phyloP scores from a whole-genome alignment of 805 yeast genomes.

The Ogataea pignaliae region DNA sequence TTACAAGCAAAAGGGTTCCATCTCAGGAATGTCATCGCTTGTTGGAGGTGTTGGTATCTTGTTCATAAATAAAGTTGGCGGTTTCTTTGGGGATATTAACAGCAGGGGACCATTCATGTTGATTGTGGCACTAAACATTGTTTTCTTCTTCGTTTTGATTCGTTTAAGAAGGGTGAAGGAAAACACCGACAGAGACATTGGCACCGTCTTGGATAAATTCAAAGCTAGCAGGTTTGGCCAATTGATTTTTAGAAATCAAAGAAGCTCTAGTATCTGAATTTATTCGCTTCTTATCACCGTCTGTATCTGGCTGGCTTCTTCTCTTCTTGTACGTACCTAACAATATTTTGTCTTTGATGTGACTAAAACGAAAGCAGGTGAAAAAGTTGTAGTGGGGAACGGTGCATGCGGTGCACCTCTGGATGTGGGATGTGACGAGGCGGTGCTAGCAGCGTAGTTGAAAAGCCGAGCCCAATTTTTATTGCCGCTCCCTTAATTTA shows the following conservation, averaged over 20 bases:
- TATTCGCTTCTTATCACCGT: too few relatives aligned
- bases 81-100: constrained; percentile 53
- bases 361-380: too few relatives aligned
- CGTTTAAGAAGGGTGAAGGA: constrained; percentile 23
- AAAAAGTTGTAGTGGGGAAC: too few relatives aligned
- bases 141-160: constrained; percentile 25
- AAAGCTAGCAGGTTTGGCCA: constrained; percentile 8
- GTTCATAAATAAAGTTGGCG: constrained; percentile 56
- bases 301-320: too few relatives aligned
- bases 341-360: too few relatives aligned
- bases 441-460: too few relatives aligned
- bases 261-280: background rate
- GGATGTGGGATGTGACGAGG: too few relatives aligned
- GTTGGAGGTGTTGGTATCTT: constrained; percentile 67
- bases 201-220: constrained; percentile 7
- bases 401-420: too few relatives aligned
- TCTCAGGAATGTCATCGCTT: constrained; percentile 66
- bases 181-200: constrained; percentile 14
- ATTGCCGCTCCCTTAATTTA: too few relatives aligned
- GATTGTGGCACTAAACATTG: constrained; percentile 38
- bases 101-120: constrained; percentile 55
- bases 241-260: constrained; percentile 5
- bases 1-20: constrained; percentile 50
- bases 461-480: too few relatives aligned
- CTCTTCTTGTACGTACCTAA: too few relatives aligned